phyloP scores from a whole-genome alignment of 768 basidiomycete genomes.

The Rhodotorula paludigena region DNA sequence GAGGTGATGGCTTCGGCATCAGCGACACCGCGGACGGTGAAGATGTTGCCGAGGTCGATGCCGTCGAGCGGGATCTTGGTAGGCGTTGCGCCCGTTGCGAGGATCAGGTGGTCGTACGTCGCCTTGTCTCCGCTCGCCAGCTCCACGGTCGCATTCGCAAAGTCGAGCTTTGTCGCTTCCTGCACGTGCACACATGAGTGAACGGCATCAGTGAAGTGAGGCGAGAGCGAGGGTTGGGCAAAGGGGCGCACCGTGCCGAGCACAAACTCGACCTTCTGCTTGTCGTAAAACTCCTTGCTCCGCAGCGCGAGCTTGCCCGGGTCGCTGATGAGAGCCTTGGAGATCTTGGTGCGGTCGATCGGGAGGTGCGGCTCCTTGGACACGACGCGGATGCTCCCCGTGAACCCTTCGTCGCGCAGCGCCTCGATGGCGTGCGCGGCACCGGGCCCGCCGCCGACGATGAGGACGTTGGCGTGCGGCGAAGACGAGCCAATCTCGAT shows the following conservation, averaged over 20 bases:
- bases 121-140: constrained; percentile 61
- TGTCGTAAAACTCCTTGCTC: constrained; percentile 59
- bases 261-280: constrained; percentile 64
- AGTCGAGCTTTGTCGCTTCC: constrained; percentile 65
- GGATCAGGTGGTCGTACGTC: constrained; percentile 68
- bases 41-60: constrained; percentile 67
- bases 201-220: too few relatives aligned
- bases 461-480: constrained; percentile 58
- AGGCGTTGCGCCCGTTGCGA: constrained; percentile 71
- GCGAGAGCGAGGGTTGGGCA: too few relatives aligned
- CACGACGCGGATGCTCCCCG: constrained; percentile 68
- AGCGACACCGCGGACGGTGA: constrained; percentile 64
- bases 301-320: constrained; percentile 70
- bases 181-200: too few relatives aligned
- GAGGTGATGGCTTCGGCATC: constrained; percentile 57
- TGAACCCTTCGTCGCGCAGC: constrained; percentile 64
- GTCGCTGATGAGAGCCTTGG: constrained; percentile 77
- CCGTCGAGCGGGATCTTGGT: constrained; percentile 72
- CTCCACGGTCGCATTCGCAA: constrained; percentile 59
- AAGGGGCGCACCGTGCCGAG: constrained; percentile 55
- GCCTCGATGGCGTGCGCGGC: constrained; percentile 60
- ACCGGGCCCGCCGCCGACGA: constrained; percentile 80
- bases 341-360: constrained; percentile 84
- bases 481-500: constrained; percentile 48
- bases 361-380: constrained; percentile 73